Percentiles rank a stretch among this genome's conserved stretches.
These are phyloP conservation scores for Claviceps sp. DNA, from an alignment of 2,329 filamentous ascomycete species.

Conservation along the genomic window DNA sequence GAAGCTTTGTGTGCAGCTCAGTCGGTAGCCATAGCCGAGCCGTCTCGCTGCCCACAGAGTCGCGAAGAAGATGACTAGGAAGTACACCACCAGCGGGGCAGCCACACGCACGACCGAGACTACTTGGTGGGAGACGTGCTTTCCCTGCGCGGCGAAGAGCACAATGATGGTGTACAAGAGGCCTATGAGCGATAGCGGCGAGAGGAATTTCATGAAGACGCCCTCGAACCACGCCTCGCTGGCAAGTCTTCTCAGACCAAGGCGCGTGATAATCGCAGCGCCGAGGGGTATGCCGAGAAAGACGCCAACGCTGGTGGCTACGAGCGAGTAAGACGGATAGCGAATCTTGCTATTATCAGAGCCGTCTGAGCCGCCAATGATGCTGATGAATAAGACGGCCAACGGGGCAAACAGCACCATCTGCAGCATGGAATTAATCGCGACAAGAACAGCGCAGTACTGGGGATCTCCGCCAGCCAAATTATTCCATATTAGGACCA, in stretches of 20 bases:
- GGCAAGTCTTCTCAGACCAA: conserved; percentile 41
- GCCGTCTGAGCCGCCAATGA: conserved; percentile 37
- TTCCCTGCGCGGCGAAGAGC: conserved; percentile 71
- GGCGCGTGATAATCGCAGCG: conserved; percentile 64
- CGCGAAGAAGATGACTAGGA: conserved; percentile 56
- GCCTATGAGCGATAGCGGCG: conserved; percentile 68
- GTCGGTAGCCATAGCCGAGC: conserved; percentile 61
- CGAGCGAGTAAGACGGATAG: conserved; percentile 45
- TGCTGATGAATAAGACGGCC: conserved; percentile 53
- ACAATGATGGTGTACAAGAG: conserved; percentile 79
- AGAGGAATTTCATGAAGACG: conserved; percentile 54
- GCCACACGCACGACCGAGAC: conserved; percentile 70
- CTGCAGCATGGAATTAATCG: conserved; percentile 61
- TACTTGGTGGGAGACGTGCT: conserved; percentile 67
- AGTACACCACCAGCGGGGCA: conserved; percentile 72
- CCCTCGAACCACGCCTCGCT: conserved; percentile 50
- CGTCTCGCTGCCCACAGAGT: conserved; percentile 49
- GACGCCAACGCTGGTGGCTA: conserved; percentile 68
- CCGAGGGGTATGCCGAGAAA: conserved; percentile 77
- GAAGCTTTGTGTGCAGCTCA: conserved; percentile 68
- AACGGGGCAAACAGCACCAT: conserved; percentile 61
- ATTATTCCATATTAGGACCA: conserved; percentile 65
- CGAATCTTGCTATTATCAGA: conserved; percentile 19
- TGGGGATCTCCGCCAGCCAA: conserved; percentile 61
- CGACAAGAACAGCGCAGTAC: conserved; percentile 72